Evolutionary conservation across 768 basidiomycete genomes (phyloP).

Genomic region (Mrakia gelida): DNA sequence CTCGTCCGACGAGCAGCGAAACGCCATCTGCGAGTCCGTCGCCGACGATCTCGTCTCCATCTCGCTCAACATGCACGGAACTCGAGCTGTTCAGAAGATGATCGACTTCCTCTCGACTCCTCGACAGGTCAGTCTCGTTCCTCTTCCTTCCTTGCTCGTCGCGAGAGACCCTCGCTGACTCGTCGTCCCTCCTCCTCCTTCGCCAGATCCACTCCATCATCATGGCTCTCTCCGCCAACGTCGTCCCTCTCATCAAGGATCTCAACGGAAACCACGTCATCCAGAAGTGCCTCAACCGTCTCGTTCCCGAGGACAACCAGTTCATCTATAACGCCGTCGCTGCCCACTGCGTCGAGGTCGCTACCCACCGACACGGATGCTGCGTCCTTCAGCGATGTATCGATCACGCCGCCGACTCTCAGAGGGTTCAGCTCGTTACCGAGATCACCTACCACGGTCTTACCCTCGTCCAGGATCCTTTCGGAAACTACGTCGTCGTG

Average conservation of each 20-base stretch:
- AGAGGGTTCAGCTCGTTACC: slow-evolving; percentile 91
- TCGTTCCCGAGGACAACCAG: slow-evolving; percentile 96
- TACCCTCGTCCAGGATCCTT: slow-evolving; percentile 93
- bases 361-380: slow-evolving; percentile 81
- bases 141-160: neutral
- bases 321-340: slow-evolving; percentile 99
- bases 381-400: slow-evolving; percentile 97
- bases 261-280: slow-evolving; percentile 61
- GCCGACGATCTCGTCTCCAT: slow-evolving; percentile 96
- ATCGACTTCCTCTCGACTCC: slow-evolving; percentile 96
- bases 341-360: slow-evolving; percentile 97
- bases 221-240: slow-evolving; percentile 90
- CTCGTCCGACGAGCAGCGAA: slow-evolving; percentile 95
- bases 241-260: slow-evolving; percentile 98
- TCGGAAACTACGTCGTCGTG: slow-evolving; percentile 47
- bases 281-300: slow-evolving; percentile 97
- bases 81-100: slow-evolving; percentile 99
- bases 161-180: slow-evolving; percentile 42
- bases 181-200: slow-evolving; percentile 19
- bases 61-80: slow-evolving; percentile 99
- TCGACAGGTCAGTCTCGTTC: slow-evolving; percentile 65
- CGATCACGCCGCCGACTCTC: slow-evolving; percentile 93
- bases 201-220: slow-evolving; percentile 95
- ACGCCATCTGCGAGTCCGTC: slow-evolving; percentile 93
- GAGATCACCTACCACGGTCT: slow-evolving; percentile 99